phyloP scores from a whole-genome alignment of 345 rosid genomes.

The Citropsis articulata region DNA sequence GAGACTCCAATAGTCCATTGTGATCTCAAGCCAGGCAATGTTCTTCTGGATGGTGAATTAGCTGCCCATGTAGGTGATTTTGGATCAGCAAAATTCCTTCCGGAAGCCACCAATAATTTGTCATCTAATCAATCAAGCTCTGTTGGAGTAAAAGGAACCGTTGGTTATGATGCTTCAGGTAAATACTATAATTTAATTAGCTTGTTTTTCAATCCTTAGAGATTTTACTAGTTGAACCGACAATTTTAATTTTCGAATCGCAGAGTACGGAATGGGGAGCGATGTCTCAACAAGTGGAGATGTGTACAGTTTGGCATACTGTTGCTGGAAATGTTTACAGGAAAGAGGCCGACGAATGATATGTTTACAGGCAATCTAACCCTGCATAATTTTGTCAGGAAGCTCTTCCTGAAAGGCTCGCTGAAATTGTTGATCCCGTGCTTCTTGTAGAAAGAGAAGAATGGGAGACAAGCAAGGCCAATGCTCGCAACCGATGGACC shows the following conservation, averaged over 20 bases:
- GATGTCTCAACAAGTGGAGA: conserved; percentile 20
- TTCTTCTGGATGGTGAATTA: conserved; percentile 7
- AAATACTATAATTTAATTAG: no score
- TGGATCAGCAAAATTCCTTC: no score
- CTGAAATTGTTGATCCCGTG: conserved; percentile 18
- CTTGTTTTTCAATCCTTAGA: neutral
- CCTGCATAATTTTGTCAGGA: conserved; percentile 4
- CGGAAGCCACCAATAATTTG: no score
- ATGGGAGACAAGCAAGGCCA: neutral
- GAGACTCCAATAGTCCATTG: conserved; percentile 20
- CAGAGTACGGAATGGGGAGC: conserved; percentile 36
- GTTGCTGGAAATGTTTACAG: conserved; percentile 26
- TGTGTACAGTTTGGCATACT: conserved; percentile 35
- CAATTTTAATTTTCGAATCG: neutral
- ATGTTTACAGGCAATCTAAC: conserved; percentile 19
- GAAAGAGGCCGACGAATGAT: conserved; percentile 25
- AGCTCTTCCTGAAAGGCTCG: conserved; percentile 16
- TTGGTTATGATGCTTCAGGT: no score
- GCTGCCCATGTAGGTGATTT: neutral
- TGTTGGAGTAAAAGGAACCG: no score
- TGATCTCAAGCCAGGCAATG: conserved; percentile 21
- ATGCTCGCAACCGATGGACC: neutral
- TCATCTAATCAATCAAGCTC: no score
- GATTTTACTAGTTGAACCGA: neutral
- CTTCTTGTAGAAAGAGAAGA: conserved; percentile 10